Evolutionary conservation across 306 rosid species (phyloP).

Genomic region (Medicago ruthenica): DNA sequence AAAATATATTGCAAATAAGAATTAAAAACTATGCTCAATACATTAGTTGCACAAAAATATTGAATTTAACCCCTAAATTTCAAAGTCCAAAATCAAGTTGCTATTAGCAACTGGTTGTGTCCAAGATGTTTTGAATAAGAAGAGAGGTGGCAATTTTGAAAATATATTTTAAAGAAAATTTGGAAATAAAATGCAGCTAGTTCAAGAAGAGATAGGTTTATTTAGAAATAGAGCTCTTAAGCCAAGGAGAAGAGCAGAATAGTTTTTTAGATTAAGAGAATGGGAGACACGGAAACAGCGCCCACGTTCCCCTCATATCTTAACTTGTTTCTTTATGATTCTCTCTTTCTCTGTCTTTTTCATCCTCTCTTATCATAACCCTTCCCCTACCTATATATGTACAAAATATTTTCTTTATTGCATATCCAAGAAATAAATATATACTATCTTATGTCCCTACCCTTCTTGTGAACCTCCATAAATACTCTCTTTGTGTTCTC

Average conservation of each 20-base stretch:
- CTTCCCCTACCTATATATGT: slow-evolving; percentile 21
- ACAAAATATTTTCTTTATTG: slow-evolving; percentile 38
- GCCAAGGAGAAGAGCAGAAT: slow-evolving; percentile 81
- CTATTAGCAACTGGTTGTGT: slow-evolving; percentile 43
- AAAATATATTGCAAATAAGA: no score
- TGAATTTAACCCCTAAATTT: slow-evolving; percentile 27
- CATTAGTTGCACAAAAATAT: slow-evolving; percentile 22
- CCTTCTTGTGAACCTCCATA: neutral
- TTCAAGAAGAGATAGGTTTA: slow-evolving; percentile 66
- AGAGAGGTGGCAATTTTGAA: slow-evolving; percentile 13
- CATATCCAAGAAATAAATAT: neutral
- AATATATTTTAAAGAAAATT: no score
- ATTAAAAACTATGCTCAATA: neutral
- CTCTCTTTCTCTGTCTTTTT: slow-evolving; percentile 45
- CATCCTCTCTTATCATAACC: slow-evolving; percentile 35
- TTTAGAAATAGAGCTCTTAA: slow-evolving; percentile 81
- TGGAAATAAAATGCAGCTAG: slow-evolving; percentile 47
- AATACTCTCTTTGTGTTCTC: neutral
- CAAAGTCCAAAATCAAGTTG: slow-evolving; percentile 59
- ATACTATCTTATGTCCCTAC: neutral
- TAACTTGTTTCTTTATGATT: slow-evolving; percentile 51
- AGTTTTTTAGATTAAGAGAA: slow-evolving; percentile 52
- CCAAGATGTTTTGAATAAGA: slow-evolving; percentile 56
- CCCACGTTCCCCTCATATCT: slow-evolving; percentile 92
- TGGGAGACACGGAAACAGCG: slow-evolving; percentile 98